Percentiles rank a stretch among this genome's conserved stretches.
Evolutionary conservation across 2,329 filamentous ascomycete species (phyloP).

Genomic region (Trichoderma afroharzianum): DNA sequence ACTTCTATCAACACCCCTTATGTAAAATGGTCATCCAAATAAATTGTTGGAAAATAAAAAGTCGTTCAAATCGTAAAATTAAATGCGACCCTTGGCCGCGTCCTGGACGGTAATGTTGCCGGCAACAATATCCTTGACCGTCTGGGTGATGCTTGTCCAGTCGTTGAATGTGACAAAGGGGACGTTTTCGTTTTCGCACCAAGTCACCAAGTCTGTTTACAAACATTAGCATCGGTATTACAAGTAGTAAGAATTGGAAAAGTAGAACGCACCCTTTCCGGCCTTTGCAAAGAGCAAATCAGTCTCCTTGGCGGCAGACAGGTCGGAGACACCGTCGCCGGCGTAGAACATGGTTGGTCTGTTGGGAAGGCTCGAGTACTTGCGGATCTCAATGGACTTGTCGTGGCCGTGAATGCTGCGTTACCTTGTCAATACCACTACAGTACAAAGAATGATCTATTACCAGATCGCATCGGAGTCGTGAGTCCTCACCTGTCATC

Average conservation of each 20-base stretch:
- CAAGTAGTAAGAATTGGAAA: neutral
- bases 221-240: neutral
- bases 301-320: constrained; percentile 88
- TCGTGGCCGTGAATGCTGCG: constrained; percentile 85
- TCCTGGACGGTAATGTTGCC: constrained; percentile 68
- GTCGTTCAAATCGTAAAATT: constrained; percentile 13
- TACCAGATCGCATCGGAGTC: neutral
- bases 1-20: neutral
- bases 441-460: neutral
- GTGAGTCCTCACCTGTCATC: constrained; percentile 58
- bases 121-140: constrained; percentile 71
- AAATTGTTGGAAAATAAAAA: neutral
- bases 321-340: constrained; percentile 88
- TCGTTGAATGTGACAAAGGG: constrained; percentile 86
- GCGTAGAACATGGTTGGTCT: constrained; percentile 90
- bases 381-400: constrained; percentile 87
- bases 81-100: constrained; percentile 54
- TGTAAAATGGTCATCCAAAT: neutral
- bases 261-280: constrained; percentile 62
- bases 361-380: constrained; percentile 73
- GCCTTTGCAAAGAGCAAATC: constrained; percentile 92
- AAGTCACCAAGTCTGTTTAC: constrained; percentile 71
- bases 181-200: constrained; percentile 78
- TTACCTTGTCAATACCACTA: neutral
- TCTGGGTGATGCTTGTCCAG: constrained; percentile 74